Base-by-base conservation (phyloP, 1,284 basidiomycete species). In the Cystobasidium pallidum region DNA sequence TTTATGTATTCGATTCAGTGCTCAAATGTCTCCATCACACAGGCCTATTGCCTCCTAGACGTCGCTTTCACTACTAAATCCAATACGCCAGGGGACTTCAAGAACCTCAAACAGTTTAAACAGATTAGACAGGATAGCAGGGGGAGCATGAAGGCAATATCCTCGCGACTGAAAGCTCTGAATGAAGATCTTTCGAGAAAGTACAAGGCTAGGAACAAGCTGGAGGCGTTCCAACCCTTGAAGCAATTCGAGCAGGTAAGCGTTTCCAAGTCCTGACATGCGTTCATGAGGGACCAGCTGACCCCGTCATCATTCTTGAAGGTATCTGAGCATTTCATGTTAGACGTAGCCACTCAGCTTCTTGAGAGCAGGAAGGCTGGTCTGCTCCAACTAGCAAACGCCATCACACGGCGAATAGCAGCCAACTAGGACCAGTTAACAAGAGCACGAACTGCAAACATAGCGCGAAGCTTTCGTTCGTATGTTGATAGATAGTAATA, bases 31-130 rank as follows among this genome's bases (percentile, higher is more conserved):
- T 15, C 15, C 8, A 3, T 2, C 47, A 17, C 1, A 19, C 61
- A 77, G 76, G 76, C 73, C 10, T 78, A 75, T 57, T 67, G 63
- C 3, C 70, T 78, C 0, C 70, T 78, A 32, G 77, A 78, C 36
- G 41, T 75, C n/a, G 76, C 75, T 3, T 70, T 76, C 49, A 66
- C 41, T 4, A 24, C 24, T 11, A 71, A 71, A 26, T 41, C 45
- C 32, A 34, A 19, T 3, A 24, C 3, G n/a, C 54, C 54, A 41
- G 61, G 26, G 21, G 32, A 63, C n/a, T 71, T 71, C 28, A 71
- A 71, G 39, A 24, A 43, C n/a, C 63, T 63, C 30, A 71, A 71
- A 34, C 68, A 71, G 32, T 64, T 71, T 36, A 51, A 59, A 21
- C 68, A 71, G 52, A 54, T 71, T 30, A 41, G 68, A n/a, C 68